A percentile compares a stretch with the other conserved stretches of the same genome.
Evolutionary conservation across 2,329 filamentous ascomycete species (phyloP).

Genomic region (Aureobasidium pullulans): DNA sequence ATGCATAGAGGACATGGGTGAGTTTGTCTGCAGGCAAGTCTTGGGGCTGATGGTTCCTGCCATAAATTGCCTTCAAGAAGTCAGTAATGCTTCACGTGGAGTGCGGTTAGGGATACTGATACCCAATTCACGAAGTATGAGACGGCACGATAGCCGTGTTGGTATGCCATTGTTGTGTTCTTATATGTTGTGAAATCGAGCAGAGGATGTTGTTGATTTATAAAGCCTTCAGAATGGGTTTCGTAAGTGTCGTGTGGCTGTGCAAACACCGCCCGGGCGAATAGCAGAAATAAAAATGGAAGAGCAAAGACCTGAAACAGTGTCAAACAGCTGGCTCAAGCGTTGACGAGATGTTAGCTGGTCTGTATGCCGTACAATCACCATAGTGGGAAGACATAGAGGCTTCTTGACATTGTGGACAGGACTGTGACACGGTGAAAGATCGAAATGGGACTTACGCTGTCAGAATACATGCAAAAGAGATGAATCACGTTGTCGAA

Average conservation of each 20-base stretch:
- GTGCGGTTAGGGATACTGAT: background rate
- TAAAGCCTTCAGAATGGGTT: background rate
- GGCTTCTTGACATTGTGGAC: too few species aligned
- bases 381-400: too few species aligned
- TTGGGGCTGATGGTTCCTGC: conserved; percentile 74
- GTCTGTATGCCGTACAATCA: too few species aligned
- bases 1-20: conserved; percentile 85
- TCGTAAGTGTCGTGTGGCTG: conserved; percentile 8
- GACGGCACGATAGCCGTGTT: conserved; percentile 55
- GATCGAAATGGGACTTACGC: background rate
- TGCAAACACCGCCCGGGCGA: conserved; percentile 2
- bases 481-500: background rate
- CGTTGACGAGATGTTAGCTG: too few species aligned
- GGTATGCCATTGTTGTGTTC: conserved; percentile 9
- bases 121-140: conserved; percentile 69
- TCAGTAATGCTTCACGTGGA: conserved; percentile 7
- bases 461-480: background rate
- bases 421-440: background rate
- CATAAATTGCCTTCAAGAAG: conserved; percentile 66
- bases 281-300: background rate
- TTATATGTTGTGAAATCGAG: background rate
- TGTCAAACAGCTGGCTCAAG: background rate
- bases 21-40: conserved; percentile 73
- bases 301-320: background rate
- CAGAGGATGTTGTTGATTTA: conserved; percentile 5